A percentile compares a stretch with the other conserved stretches of the same genome.
These are phyloP conservation scores for Plasmodium inui DNA, from an alignment of 169 alveolate genomes.

Conservation along the genomic window DNA sequence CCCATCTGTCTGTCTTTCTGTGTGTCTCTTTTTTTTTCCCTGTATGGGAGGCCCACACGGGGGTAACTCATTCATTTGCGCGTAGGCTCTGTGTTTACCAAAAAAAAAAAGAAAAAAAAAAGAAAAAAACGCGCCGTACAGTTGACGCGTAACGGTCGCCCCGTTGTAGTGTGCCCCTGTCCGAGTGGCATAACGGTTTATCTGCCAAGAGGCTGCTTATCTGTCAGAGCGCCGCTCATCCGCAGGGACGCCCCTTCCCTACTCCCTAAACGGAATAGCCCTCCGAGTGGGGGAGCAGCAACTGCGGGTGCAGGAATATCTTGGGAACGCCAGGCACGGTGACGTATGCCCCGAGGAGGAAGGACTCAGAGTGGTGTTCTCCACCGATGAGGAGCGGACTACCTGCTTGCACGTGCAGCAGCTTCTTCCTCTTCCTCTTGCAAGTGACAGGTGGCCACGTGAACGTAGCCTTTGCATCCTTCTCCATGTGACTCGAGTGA, in stretches of 20 bases:
- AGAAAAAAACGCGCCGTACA: neutral
- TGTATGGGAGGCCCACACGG: neutral
- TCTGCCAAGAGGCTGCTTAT: neutral
- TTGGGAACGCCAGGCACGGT: constrained; percentile 30
- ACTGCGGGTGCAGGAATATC: constrained; percentile 28
- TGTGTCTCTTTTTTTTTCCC: neutral
- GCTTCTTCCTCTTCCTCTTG: constrained; percentile 12
- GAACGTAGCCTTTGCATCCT: constrained; percentile 15
- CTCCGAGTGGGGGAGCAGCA: constrained; percentile 33
- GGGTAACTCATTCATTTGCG: neutral
- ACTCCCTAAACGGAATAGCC: constrained; percentile 16
- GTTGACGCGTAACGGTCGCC: neutral
- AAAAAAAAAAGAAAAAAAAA: neutral
- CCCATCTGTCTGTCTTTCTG: neutral
- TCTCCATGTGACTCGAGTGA: constrained; percentile 48
- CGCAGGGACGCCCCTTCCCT: neutral
- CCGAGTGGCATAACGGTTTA: neutral
- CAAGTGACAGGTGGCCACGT: constrained; percentile 39
- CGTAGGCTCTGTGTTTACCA: neutral
- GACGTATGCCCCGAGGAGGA: constrained; percentile 56
- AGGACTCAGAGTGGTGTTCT: constrained; percentile 24
- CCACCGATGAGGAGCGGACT: neutral
- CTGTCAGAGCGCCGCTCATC: neutral
- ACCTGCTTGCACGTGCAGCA: neutral
- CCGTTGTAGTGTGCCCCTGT: neutral